A percentile compares a stretch with the other conserved stretches of the same genome.
These are phyloP conservation scores for Mayamaea pseudoterrestris DNA, from an alignment of 108 stramenopile species.

Conservation along the genomic window DNA sequence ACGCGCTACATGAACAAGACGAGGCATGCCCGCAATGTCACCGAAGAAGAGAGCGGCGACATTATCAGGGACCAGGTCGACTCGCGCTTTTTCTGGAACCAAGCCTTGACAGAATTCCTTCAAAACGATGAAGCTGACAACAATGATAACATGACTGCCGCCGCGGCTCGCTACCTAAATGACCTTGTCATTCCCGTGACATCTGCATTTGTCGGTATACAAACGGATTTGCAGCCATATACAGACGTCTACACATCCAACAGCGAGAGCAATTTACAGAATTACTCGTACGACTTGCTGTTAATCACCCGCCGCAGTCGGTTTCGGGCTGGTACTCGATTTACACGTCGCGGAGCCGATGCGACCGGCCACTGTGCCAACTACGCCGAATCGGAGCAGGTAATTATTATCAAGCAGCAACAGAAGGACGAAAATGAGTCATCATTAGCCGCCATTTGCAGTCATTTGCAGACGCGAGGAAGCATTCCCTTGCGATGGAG, in stretches of 20 bases:
- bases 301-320: slow-evolving; percentile 82
- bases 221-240: slow-evolving; percentile 25
- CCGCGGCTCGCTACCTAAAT: slow-evolving; percentile 17
- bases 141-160: slow-evolving; percentile 1
- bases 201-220: slow-evolving; percentile 83
- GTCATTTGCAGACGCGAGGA: slow-evolving; percentile 87
- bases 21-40: not conserved
- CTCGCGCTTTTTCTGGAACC: slow-evolving; percentile 93
- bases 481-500: slow-evolving; percentile 92
- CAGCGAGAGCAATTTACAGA: not conserved
- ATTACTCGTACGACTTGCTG: slow-evolving; percentile 47
- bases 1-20: slow-evolving; percentile 1
- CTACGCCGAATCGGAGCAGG: slow-evolving; percentile 94
- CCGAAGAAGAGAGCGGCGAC: slow-evolving; percentile 1
- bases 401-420: slow-evolving; percentile 24
- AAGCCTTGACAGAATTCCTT: slow-evolving; percentile 48
- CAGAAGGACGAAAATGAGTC: slow-evolving; percentile 5
- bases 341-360: slow-evolving; percentile 87
- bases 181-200: slow-evolving; percentile 68
- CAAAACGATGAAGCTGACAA: not conserved
- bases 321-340: slow-evolving; percentile 88
- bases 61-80: slow-evolving; percentile 30
- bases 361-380: slow-evolving; percentile 85
- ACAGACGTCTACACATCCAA: not conserved
- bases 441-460: slow-evolving; percentile 7